Base-by-base conservation (phyloP, 2,329 filamentous ascomycete genomes). In the Neopestalotiopsis sp. region DNA sequence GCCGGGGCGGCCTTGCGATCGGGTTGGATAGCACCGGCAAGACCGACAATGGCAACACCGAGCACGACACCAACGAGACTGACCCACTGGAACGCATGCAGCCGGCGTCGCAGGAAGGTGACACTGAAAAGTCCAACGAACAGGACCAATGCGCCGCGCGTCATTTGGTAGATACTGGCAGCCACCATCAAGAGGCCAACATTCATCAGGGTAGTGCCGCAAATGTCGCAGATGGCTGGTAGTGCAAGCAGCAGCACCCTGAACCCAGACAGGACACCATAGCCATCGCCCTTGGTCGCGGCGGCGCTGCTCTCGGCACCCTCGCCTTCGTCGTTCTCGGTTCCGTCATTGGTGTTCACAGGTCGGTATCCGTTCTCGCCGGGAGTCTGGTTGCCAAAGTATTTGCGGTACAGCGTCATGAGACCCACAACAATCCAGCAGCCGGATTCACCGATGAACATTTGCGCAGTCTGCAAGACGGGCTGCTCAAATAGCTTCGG, bases 101-200 rank as follows among this genome's bases (percentile, higher is more conserved):
- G 86, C 74, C 89, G 91, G 62, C 94, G 89, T 75, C 90, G 91
- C 68, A 99, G 85, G 80, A 99, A 98, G 13, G 97, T 76, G 34
- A 99, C 95, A 76, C 94, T 97, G 83, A 99, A 98, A 0, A 98
- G 84, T 0, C 96, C 96, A 24, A 99, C 96, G 75, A 99, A 99
- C 6, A 99, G 87, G 3, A 99, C 95, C 57, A 99, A 86, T 0
- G 96, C 96, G 9, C 96, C 96, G 69, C 96, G 88, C 1, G 95
- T 98, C 96, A 99, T 99, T 83, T 99, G 96, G 82, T 98, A 99
- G 77, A 99, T 98, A 70, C 94, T 97, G 1, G 96, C 94, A 13
- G 94, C 96, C 30, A 98, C 95, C 78, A 98, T 95, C 63, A 98
- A 87, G 73, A 99, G 86, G 3, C 96, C 96, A 4, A 94, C 93